Evolutionary conservation across 2,329 filamentous ascomycete genomes (phyloP).

Genomic region (Thelonectria blattea): DNA sequence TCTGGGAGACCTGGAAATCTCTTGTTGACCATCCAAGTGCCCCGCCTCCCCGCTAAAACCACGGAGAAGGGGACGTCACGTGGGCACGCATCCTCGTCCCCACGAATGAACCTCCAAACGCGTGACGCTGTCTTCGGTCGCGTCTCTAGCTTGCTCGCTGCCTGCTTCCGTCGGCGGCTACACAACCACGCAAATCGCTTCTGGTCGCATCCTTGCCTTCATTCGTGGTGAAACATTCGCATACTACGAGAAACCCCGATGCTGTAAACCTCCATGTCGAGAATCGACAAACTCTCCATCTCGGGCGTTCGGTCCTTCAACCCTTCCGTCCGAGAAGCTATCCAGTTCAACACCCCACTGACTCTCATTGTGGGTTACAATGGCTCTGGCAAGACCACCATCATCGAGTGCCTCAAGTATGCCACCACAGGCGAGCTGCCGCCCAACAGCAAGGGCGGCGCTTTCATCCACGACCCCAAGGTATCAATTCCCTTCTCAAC

Average conservation of each 20-base stretch:
- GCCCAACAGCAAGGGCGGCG: conserved; percentile 86
- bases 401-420: conserved; percentile 99
- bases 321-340: conserved; percentile 74
- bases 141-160: conserved; percentile 9
- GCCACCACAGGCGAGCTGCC: conserved; percentile 93
- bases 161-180: not conserved
- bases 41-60: not conserved
- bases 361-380: conserved; percentile 98
- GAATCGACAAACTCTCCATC: conserved; percentile 89
- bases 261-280: conserved; percentile 61
- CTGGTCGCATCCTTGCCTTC: not conserved
- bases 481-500: conserved; percentile 45
- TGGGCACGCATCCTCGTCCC: conserved; percentile 15
- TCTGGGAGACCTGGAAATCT: not conserved
- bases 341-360: conserved; percentile 87
- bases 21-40: not conserved
- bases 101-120: conserved; percentile 1
- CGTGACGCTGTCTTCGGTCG: not conserved
- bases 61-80: conserved; percentile 10
- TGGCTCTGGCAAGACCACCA: conserved; percentile 97
- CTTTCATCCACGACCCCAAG: conserved; percentile 98
- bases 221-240: not conserved
- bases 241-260: conserved; percentile 4
- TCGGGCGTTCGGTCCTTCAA: conserved; percentile 86
- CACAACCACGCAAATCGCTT: not conserved